phyloP scores from a whole-genome alignment of 495 filamentous ascomycete genomes.

The Massariosphaeria phaeospora region DNA sequence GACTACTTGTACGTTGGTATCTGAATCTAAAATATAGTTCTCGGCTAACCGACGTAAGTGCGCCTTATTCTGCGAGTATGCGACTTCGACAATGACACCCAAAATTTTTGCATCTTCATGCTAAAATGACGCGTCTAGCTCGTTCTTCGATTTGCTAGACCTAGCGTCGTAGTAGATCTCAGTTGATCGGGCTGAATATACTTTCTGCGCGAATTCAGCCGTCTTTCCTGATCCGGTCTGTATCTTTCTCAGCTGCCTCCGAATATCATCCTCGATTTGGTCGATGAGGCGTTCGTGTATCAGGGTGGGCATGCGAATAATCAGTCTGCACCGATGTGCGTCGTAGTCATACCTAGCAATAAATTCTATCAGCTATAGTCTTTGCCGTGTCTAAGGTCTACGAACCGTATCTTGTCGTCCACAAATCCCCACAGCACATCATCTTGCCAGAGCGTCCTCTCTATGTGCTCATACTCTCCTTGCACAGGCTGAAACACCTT shows the following conservation, averaged over 20 bases:
- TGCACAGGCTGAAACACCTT: slow-evolving; percentile 20
- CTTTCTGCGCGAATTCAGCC: slow-evolving; percentile 17
- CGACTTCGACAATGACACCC: slow-evolving; percentile 9
- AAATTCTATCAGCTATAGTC: background rate
- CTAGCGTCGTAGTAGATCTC: background rate
- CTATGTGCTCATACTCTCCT: slow-evolving; percentile 13
- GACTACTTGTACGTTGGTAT: background rate
- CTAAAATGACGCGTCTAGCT: slow-evolving; percentile 6
- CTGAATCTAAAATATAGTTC: slow-evolving; percentile 6
- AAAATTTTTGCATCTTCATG: slow-evolving; percentile 6
- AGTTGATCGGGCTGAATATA: slow-evolving; percentile 15
- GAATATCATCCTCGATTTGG: slow-evolving; percentile 15
- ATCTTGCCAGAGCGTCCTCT: slow-evolving; percentile 2
- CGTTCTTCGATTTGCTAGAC: background rate
- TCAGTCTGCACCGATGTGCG: background rate
- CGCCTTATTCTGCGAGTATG: slow-evolving; percentile 12
- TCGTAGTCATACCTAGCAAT: slow-evolving; percentile 12
- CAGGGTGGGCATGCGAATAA: slow-evolving; percentile 18
- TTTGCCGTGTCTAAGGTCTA: slow-evolving; percentile 5
- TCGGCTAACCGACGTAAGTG: background rate
- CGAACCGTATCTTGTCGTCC: slow-evolving; percentile 7
- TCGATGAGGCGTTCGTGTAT: slow-evolving; percentile 19
- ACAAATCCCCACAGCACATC: slow-evolving; percentile 1
- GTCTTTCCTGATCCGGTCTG: slow-evolving; percentile 10
- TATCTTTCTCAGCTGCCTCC: slow-evolving; percentile 14